Base-by-base conservation (phyloP, 2,329 filamentous ascomycete species). In the Xylaria sp. region DNA sequence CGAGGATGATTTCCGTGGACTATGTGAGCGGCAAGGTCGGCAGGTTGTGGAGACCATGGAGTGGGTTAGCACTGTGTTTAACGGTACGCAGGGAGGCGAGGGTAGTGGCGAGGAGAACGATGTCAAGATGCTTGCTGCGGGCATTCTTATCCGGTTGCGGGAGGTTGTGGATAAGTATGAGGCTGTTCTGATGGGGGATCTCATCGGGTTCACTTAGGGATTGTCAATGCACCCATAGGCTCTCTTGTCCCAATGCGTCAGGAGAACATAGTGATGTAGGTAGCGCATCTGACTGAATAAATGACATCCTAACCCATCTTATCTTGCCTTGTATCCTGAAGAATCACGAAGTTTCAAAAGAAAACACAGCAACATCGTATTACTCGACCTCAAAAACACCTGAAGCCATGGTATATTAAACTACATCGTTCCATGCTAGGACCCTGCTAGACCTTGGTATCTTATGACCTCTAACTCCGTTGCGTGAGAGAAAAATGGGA, bases 91-190 rank as follows among this genome's bases (percentile, higher is more conserved):
- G 35, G 81, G 81, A 0, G 70, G 69, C n/a, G 69, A 69, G 39
- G 77, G 77, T 0, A 79, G 79, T 44, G 78, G 80, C 50, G 88
- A 96, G 71, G 91, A 94, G 71, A 90, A 89, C 60, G 86, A 88
- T 63, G 84, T 93, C 37, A 88, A 91, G 76, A 90, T 86, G 76
- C 70, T 94, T 68, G 88, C 90, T 3, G 91, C 91, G 0, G 89
- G 87, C 0, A 86, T 92, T 54, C 73, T 95, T 67, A 83, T 97
- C 39, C 88, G 88, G 70, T 79, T 92, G 66, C 83, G 87, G 52
- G 92, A 97, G 74, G 86, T 91, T 7, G 85, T 93, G 65, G 90
- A 95, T 70, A 89, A 86, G 74, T 92, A 92, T 70, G 88, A 92
- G 73, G 83, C 86, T 59, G 73, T 90, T 59, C 73, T 96, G 68